phyloP scores from a whole-genome alignment of 2,329 filamentous ascomycete species.

The Talaromyces albobiverticillius region DNA sequence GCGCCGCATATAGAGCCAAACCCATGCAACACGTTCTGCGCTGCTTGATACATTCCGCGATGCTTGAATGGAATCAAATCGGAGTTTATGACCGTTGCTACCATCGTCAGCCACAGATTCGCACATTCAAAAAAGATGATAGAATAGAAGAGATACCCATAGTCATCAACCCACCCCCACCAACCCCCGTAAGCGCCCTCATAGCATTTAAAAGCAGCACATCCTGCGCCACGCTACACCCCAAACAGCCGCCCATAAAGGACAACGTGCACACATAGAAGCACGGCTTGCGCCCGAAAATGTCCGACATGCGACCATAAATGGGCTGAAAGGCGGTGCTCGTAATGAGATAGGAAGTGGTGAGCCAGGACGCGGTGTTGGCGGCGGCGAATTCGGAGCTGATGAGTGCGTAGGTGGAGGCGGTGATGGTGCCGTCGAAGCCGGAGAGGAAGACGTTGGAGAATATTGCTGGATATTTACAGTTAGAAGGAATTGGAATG shows the following conservation, averaged over 20 bases:
- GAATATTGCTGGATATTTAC: too few relatives aligned
- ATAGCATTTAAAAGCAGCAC: constrained; percentile 70
- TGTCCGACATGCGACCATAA: constrained; percentile 70
- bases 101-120: too few relatives aligned
- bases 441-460: constrained; percentile 64
- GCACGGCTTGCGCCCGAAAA: constrained; percentile 58
- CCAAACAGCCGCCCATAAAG: constrained; percentile 64
- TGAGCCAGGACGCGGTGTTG: constrained; percentile 48
- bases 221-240: constrained; percentile 65
- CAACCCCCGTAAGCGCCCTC: constrained; percentile 67
- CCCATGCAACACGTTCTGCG: constrained; percentile 60
- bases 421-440: constrained; percentile 46
- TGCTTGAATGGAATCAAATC: constrained; percentile 72
- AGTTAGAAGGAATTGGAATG: constrained; percentile 16
- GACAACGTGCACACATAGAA: constrained; percentile 63
- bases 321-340: constrained; percentile 69
- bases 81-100: constrained; percentile 64
- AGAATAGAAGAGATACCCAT: constrained; percentile 44
- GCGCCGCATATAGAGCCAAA: constrained; percentile 60
- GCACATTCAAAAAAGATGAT: too few relatives aligned
- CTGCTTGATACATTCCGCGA: constrained; percentile 68
- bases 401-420: constrained; percentile 42
- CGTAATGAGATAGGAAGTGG: constrained; percentile 64
- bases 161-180: constrained; percentile 68
- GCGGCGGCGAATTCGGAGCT: constrained; percentile 50